Conservation (phyloP, 108 stramenopile species). For the Tribonema minus region DNA sequence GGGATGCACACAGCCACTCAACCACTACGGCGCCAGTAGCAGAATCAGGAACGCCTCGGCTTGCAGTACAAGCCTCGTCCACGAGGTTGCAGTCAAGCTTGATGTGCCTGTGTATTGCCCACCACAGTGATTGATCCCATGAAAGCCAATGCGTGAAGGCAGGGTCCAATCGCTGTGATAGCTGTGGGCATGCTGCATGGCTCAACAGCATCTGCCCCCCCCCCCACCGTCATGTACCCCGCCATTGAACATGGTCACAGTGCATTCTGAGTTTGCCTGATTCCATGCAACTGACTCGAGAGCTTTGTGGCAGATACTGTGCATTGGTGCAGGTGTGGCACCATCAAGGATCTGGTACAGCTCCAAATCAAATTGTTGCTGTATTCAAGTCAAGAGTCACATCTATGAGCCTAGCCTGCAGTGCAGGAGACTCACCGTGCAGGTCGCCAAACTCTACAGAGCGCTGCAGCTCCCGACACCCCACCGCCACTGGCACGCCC, state of each 20-base stretch:
- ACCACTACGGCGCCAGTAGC: no score
- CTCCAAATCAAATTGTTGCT: not conserved
- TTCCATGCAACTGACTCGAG: not conserved
- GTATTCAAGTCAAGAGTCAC: not conserved
- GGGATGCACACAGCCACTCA: no score
- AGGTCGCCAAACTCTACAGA: conserved; percentile 18
- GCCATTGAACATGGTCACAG: not conserved
- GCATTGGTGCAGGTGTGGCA: not conserved
- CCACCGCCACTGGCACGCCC: conserved; percentile 4
- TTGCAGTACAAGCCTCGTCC: no score
- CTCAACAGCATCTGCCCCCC: no score
- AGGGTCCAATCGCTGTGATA: no score
- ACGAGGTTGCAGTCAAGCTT: no score
- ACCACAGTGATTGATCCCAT: no score
- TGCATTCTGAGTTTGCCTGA: not conserved
- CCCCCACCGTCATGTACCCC: no score
- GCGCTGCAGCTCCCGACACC: conserved; percentile 27
- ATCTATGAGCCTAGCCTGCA: not conserved
- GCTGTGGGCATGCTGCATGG: no score
- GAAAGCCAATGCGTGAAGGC: no score
- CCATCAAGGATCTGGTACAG: not conserved
- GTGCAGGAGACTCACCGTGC: conserved; percentile 12
- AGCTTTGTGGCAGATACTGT: not conserved
- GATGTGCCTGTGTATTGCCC: no score
- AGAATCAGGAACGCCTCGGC: no score